These are phyloP conservation scores for Didymella exigua DNA, from an alignment of 2,329 filamentous ascomycete species.

Conservation along the genomic window DNA sequence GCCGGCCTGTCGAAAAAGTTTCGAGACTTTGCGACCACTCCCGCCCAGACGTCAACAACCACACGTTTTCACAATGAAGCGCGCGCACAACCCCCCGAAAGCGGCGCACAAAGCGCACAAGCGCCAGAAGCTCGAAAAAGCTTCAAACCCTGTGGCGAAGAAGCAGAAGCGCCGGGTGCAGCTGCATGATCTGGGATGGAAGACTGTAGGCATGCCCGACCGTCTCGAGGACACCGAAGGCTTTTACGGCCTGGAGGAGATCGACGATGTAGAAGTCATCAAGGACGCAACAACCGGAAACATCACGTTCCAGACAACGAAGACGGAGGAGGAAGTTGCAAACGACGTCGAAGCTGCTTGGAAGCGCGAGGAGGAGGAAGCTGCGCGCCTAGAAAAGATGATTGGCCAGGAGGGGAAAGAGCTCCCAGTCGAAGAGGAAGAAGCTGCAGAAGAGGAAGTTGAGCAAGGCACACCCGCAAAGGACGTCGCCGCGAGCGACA, in stretches of 20 bases:
- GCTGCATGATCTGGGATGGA: conserved; percentile 65
- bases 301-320: conserved; percentile 48
- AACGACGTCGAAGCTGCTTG: conserved; percentile 30
- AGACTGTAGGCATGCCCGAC: conserved; percentile 71
- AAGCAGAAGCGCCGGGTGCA: conserved; percentile 42
- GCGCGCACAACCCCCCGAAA: conserved; percentile 46
- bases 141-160: conserved; percentile 19
- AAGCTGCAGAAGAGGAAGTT: conserved; percentile 9
- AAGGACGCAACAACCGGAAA: conserved; percentile 59
- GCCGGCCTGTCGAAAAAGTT: conserved; percentile 34
- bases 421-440: conserved; percentile 13
- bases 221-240: conserved; percentile 88
- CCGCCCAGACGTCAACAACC: not conserved
- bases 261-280: conserved; percentile 88
- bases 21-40: conserved; percentile 3
- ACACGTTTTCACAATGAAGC: conserved; percentile 41
- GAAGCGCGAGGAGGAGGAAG: conserved; percentile 30
- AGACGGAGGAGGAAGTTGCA: conserved; percentile 35
- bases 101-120: conserved; percentile 50
- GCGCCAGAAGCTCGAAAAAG: conserved; percentile 49
- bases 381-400: conserved; percentile 28
- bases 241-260: conserved; percentile 89
- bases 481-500: conserved; percentile 48
- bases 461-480: conserved; percentile 37
- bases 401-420: conserved; percentile 24